Conservation (phyloP, 164 flowering plant genomes). For the Sextonia rubra region DNA sequence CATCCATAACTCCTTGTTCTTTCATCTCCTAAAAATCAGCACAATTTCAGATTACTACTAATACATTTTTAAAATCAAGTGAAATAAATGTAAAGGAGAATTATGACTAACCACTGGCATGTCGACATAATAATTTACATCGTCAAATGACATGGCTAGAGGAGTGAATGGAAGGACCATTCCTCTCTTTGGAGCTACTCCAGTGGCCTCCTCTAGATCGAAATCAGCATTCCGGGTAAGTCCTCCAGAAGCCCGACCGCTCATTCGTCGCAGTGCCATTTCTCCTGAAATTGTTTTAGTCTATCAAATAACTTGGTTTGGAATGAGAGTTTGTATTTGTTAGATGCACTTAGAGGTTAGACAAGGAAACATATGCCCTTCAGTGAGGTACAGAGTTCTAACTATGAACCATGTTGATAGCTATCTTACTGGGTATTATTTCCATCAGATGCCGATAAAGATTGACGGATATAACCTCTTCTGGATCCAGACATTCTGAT, state of each 20-base stretch:
- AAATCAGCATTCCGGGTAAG: conserved; percentile 38
- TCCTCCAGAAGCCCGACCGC: conserved; percentile 38
- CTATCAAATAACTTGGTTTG: background rate
- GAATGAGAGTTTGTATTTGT: background rate
- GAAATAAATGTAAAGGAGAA: background rate
- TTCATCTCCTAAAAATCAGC: conserved; percentile 27
- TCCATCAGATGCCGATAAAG: conserved; percentile 40
- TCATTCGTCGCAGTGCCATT: conserved; percentile 47
- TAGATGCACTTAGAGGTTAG: background rate
- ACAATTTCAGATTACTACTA: background rate
- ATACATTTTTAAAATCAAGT: background rate
- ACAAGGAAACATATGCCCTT: background rate
- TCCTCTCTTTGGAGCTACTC: conserved; percentile 80
- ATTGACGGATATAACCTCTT: conserved; percentile 16
- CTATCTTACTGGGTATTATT: conserved; percentile 50
- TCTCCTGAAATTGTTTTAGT: conserved; percentile 42
- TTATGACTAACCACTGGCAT: conserved; percentile 66
- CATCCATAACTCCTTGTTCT: conserved; percentile 34
- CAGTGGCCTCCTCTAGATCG: conserved; percentile 41
- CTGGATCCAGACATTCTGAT: conserved; percentile 22
- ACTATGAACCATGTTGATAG: background rate
- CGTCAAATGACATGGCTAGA: conserved; percentile 85
- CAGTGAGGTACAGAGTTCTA: background rate
- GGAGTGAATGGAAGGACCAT: conserved; percentile 96
- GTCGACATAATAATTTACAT: conserved; percentile 78